Percentiles rank a stretch among this genome's conserved stretches.
These are phyloP conservation scores for Marchantia paleacea DNA, from an alignment of 225 moss, liverwort and hornwort species.

Conservation along the genomic window DNA sequence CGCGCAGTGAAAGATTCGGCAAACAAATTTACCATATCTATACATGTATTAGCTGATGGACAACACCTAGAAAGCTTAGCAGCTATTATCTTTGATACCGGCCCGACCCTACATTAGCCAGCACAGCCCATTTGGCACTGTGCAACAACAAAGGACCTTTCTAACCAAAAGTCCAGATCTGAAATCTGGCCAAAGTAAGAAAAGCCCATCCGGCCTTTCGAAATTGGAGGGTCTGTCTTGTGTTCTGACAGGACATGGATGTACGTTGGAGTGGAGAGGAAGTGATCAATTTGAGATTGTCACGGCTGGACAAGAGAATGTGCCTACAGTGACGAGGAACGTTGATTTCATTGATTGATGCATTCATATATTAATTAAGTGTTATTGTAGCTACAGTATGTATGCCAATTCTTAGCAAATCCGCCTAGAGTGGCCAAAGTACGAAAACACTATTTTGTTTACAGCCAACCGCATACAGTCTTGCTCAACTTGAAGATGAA, in stretches of 20 bases:
- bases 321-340: not conserved
- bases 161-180: too few species aligned
- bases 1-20: too few species aligned
- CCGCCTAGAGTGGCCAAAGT: not conserved
- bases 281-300: not conserved
- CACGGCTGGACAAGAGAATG: not conserved
- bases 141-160: too few species aligned
- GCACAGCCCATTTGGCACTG: too few species aligned
- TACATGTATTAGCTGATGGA: too few species aligned
- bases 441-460: slow-evolving; percentile 7
- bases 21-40: too few species aligned
- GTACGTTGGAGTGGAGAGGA: not conserved
- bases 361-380: not conserved
- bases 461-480: not conserved
- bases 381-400: not conserved
- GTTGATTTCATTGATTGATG: not conserved
- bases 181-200: not conserved
- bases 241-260: not conserved
- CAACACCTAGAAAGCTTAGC: too few species aligned
- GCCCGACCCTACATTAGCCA: too few species aligned
- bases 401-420: not conserved
- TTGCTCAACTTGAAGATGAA: slow-evolving; percentile 1
- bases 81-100: too few species aligned
- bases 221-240: not conserved
- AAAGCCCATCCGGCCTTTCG: not conserved